Conservation (phyloP, 768 basidiomycete genomes). For the Podaxis sp. region DNA sequence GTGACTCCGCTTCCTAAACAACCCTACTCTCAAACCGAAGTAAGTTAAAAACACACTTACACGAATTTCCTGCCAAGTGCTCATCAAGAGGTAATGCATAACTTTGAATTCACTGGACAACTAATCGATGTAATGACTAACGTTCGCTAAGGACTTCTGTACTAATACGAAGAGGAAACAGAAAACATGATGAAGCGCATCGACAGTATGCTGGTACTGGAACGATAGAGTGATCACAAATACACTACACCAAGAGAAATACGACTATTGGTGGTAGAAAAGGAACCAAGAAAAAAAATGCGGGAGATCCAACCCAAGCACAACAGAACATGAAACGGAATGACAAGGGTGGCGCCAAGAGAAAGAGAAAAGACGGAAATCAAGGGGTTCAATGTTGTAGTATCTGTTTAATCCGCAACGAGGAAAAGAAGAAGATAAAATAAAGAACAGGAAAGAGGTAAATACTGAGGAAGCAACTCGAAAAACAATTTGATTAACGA, state of each 20-base stretch:
- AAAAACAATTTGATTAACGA: conserved; percentile 10
- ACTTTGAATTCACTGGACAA: not conserved
- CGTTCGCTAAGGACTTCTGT: not conserved
- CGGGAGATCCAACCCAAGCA: not conserved
- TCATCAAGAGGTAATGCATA: not conserved
- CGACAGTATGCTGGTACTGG: not conserved
- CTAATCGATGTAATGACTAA: not conserved
- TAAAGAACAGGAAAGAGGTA: not conserved
- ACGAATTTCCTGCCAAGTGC: not conserved
- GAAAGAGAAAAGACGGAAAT: not conserved
- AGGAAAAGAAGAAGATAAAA: not conserved
- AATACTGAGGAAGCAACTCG: not conserved
- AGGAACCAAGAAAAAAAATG: not conserved
- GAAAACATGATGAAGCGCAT: not conserved
- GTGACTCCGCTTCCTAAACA: not conserved
- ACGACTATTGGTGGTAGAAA: not conserved
- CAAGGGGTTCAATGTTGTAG: not conserved
- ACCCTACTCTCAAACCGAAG: not conserved
- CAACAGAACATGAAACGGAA: not conserved
- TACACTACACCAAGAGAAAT: not conserved
- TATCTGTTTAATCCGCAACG: not conserved
- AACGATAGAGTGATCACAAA: not conserved
- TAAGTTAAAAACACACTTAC: not conserved
- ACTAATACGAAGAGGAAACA: not conserved
- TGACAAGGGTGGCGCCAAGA: not conserved